Percentiles rank a stretch among this genome's conserved stretches.
These are phyloP conservation scores for Claviceps citrina DNA, from an alignment of 2,329 filamentous ascomycete species.

Conservation along the genomic window DNA sequence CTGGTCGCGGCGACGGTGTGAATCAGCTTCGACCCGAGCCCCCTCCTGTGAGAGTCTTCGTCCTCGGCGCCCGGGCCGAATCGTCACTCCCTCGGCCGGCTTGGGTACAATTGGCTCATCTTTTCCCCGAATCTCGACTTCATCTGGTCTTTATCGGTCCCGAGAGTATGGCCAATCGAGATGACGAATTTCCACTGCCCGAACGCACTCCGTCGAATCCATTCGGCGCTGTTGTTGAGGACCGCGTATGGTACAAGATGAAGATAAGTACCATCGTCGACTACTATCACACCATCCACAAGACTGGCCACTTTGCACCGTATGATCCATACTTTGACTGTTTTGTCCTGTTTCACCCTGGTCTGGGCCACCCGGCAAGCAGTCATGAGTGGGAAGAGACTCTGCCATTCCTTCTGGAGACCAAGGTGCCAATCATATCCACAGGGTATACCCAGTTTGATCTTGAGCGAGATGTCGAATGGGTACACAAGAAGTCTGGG, in stretches of 20 bases:
- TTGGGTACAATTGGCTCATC: constrained; percentile 85
- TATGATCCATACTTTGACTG: constrained; percentile 98
- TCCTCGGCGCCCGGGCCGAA: constrained; percentile 90
- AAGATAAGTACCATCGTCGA: constrained; percentile 98
- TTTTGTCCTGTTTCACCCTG: constrained; percentile 93
- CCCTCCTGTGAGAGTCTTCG: constrained; percentile 80
- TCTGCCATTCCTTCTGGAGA: constrained; percentile 76
- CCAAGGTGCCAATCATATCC: constrained; percentile 84
- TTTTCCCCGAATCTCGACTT: constrained; percentile 84
- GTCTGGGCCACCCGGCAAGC: constrained; percentile 82
- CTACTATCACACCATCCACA: constrained; percentile 93
- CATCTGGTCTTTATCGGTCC: constrained; percentile 92
- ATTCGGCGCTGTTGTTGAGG: constrained; percentile 87
- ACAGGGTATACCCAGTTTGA: constrained; percentile 95
- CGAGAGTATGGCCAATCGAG: constrained; percentile 87
- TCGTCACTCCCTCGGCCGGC: constrained; percentile 86
- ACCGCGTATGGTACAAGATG: constrained; percentile 72
- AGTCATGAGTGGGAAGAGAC: constrained; percentile 91
- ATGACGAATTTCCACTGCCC: constrained; percentile 82
- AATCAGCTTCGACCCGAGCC: constrained; percentile 70
- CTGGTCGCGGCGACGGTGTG: constrained; percentile 58
- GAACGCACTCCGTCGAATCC: constrained; percentile 73
- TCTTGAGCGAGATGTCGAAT: constrained; percentile 82
- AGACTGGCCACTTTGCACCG: constrained; percentile 77
- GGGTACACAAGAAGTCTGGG: constrained; percentile 69